A percentile compares a stretch with the other conserved stretches of the same genome.
Conservation (phyloP, 768 basidiomycete species). For the Tricholoma flavovirens region DNA sequence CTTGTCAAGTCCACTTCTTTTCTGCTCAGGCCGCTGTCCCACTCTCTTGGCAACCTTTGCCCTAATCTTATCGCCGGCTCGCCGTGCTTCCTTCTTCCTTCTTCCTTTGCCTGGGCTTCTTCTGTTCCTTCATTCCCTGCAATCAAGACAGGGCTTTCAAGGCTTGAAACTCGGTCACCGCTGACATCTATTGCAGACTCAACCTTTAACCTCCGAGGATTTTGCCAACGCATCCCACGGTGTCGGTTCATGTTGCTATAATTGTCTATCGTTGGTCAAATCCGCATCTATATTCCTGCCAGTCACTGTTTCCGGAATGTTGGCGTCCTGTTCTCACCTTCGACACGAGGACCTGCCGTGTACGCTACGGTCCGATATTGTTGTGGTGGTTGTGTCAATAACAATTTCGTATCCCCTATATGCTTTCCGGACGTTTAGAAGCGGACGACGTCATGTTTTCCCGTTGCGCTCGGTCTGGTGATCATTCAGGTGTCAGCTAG, state of each 20-base stretch:
- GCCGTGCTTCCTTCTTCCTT: background rate
- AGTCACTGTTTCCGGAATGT: background rate
- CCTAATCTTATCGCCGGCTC: background rate
- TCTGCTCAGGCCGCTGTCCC: background rate
- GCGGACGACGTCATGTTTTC: background rate
- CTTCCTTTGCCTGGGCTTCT: background rate
- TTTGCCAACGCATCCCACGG: background rate
- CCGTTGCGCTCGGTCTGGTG: background rate
- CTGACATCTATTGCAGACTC: background rate
- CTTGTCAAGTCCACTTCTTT: background rate
- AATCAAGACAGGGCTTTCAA: background rate
- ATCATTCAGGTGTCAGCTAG: too few species aligned
- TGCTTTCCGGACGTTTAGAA: background rate
- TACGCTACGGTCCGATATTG: background rate
- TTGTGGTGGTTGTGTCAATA: too few species aligned
- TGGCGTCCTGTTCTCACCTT: background rate
- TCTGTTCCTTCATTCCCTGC: background rate
- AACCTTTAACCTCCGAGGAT: background rate
- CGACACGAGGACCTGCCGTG: background rate
- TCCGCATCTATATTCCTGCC: background rate
- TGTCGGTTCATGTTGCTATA: background rate
- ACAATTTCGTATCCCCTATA: too few species aligned
- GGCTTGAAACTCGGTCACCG: background rate
- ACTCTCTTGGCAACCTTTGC: background rate
- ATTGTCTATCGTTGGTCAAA: background rate